Evolutionary conservation across 208 protist species (phyloP), one percentile per base, ranked within the genome.

Genomic region (Wallacemonas sp.): DNA sequence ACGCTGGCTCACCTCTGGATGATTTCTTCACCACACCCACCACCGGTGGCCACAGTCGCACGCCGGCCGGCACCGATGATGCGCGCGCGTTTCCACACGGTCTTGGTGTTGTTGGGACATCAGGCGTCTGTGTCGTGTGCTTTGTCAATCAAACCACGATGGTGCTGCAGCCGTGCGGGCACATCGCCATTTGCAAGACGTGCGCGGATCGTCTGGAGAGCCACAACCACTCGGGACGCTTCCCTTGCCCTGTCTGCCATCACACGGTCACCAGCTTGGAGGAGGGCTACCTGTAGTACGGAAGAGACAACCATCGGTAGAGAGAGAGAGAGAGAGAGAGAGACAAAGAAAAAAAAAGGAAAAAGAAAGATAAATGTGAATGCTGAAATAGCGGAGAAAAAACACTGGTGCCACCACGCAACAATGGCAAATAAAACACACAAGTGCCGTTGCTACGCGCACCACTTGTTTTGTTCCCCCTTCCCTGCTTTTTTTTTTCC

Each of bases 101-200:
- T n/a, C n/a, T n/a, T n/a, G n/a, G 14, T 31, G 22, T 31, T n/a
- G n/a, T 38, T 10, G 32, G 10, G 57, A 28, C 25, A 14, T 12
- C 20, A 16, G 16, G 49, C 28, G 65, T 52, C n/a, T 94, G 88
- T 63, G 57, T 94, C 2, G 55, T 85, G 26, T 94, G 88, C 50
- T 46, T 69, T 11, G 55, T 77, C 38, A 42, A 52, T 0, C 48
- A 67, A n/a, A 72, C 72, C 31, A 67, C 65, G 11, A 49, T 73
- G 16, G 45, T 89, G 28, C 59, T 92, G 57, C 69, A 86, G 42
- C 88, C 88, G n/a, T 94, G 88, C 57, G 55, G 75, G 4, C 88
- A 94, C 65, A 44, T 84, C 8, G 70, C 69, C 12, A 31, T 89
- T 4, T 94, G 88, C 55, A 61, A 44, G 32, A 1, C 46, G 23